Percentiles rank a stretch among this genome's conserved stretches.
Evolutionary conservation across 352 stramenopile species (phyloP).

Genomic region (Salisapilia sapeloensis): DNA sequence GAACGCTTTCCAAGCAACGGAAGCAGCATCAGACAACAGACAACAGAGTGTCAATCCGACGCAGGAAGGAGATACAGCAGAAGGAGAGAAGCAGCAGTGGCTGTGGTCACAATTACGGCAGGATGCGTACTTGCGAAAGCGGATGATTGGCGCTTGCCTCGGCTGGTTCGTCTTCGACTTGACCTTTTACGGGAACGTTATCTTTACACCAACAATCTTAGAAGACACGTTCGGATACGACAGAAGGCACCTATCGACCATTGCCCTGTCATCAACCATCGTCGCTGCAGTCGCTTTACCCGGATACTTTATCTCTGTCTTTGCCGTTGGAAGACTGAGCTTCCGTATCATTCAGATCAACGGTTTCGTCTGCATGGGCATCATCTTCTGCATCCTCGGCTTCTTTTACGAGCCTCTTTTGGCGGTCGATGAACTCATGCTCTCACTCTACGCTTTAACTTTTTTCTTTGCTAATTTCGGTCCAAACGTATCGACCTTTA

Average conservation of each 20-base stretch:
- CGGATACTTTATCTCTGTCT: conserved; percentile 48
- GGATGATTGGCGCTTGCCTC: conserved; percentile 57
- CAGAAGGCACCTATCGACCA: conserved; percentile 30
- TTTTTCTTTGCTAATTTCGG: conserved; percentile 86
- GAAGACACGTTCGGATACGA: conserved; percentile 46
- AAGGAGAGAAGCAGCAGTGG: no score
- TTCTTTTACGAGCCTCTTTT: conserved; percentile 32
- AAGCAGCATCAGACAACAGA: conserved; percentile 5
- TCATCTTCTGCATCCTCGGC: conserved; percentile 45
- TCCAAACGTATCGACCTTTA: conserved; percentile 78
- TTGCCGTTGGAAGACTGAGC: conserved; percentile 40
- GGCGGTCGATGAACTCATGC: conserved; percentile 16
- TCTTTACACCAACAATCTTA: conserved; percentile 77
- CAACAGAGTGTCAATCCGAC: conserved; percentile 1
- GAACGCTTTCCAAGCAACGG: conserved; percentile 25
- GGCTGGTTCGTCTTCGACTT: conserved; percentile 90
- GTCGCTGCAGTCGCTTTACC: conserved; percentile 54
- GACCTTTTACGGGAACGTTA: conserved; percentile 79
- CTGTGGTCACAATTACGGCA: conserved; percentile 2
- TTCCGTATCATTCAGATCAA: conserved; percentile 70
- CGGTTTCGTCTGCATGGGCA: conserved; percentile 49
- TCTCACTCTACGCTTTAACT: conserved; percentile 56
- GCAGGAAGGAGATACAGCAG: background rate
- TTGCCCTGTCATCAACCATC: conserved; percentile 44
- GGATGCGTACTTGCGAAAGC: conserved; percentile 17